These are phyloP conservation scores for Paramecium tetraurelia DNA, from an alignment of 73 alveolate species.

Conservation along the genomic window DNA sequence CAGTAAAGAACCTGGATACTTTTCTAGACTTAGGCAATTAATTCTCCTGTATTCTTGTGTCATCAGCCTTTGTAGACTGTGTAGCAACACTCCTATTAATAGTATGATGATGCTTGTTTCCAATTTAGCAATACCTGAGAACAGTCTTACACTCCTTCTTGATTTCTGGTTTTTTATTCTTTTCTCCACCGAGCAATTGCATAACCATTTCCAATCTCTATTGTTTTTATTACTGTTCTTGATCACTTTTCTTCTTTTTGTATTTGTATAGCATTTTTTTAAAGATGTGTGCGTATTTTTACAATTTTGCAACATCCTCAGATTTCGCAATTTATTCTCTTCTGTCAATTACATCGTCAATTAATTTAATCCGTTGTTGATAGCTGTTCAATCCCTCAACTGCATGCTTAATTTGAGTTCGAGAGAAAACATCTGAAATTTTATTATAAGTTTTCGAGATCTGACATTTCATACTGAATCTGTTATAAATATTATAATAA, in stretches of 20 bases:
- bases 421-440: slow-evolving; percentile 31
- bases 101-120: not conserved
- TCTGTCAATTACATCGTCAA: slow-evolving; percentile 8
- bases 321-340: slow-evolving; percentile 34
- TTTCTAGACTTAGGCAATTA: not conserved
- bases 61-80: not conserved
- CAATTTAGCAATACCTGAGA: not conserved
- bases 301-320: not conserved
- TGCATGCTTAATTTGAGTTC: not conserved
- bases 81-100: not conserved
- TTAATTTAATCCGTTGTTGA: not conserved
- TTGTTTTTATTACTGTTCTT: not conserved
- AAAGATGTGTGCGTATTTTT: not conserved
- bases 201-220: slow-evolving; percentile 10
- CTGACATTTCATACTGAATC: not conserved
- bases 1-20: not conserved
- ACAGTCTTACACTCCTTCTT: not conserved
- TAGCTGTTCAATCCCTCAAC: not conserved
- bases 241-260: not conserved
- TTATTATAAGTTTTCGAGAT: not conserved
- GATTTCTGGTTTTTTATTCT: not conserved
- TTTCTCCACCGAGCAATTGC: not conserved
- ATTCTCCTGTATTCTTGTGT: not conserved
- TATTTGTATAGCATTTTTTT: not conserved
- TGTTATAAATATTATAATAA: not conserved